A percentile compares a stretch with the other conserved stretches of the same genome.
These are phyloP conservation scores for Cordyceps javanica DNA, from an alignment of 2,329 filamentous ascomycete species.

Conservation along the genomic window DNA sequence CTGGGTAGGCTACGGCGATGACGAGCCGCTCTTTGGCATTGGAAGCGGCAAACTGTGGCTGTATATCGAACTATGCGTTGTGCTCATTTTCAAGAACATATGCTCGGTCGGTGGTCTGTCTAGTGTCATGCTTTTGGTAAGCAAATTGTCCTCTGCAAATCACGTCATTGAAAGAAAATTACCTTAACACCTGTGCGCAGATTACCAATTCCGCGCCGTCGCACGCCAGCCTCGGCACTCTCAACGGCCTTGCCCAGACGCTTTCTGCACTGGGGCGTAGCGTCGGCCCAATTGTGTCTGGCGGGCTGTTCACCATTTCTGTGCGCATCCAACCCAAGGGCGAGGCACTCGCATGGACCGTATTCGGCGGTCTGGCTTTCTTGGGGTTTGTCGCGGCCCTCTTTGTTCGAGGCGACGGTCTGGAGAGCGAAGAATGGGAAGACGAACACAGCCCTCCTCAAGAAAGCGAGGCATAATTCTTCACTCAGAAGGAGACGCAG, in stretches of 20 bases:
- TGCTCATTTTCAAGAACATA: constrained; percentile 83
- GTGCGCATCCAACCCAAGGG: constrained; percentile 70
- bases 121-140: constrained; percentile 78
- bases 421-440: constrained; percentile 54
- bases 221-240: constrained; percentile 74
- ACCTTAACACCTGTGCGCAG: constrained; percentile 34
- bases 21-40: constrained; percentile 48
- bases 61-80: constrained; percentile 71
- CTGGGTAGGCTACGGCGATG: constrained; percentile 73
- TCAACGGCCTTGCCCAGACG: constrained; percentile 92
- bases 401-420: constrained; percentile 59
- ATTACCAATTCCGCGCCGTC: constrained; percentile 92
- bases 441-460: constrained; percentile 15
- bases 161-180: neutral
- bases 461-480: neutral
- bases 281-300: constrained; percentile 81
- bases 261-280: constrained; percentile 86
- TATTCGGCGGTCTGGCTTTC: constrained; percentile 79
- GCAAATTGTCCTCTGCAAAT: constrained; percentile 22
- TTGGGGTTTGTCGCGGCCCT: constrained; percentile 75
- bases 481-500: neutral
- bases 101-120: constrained; percentile 85
- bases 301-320: constrained; percentile 76
- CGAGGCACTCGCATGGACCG: constrained; percentile 76
- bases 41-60: constrained; percentile 62